phyloP scores from a whole-genome alignment of 1,284 basidiomycete species.

The Peniophora sp. region DNA sequence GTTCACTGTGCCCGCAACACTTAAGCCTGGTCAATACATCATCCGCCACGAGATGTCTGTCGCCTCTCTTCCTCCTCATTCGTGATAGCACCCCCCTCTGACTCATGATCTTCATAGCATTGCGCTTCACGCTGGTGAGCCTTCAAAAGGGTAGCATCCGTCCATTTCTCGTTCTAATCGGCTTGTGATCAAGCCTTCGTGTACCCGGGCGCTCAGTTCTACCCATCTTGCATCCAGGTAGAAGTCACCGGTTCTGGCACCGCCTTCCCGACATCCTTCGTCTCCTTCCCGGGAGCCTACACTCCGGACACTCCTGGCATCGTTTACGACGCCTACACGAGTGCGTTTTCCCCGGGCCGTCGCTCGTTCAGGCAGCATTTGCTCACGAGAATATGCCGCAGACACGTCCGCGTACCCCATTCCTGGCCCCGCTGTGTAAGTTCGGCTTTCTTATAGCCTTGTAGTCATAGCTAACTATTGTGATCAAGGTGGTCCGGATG shows the following conservation, averaged over 20 bases:
- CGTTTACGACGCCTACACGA: constrained; percentile 30
- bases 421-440: constrained; percentile 33
- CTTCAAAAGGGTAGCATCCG: constrained; percentile 8
- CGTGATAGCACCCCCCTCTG: constrained; percentile 29
- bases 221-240: constrained; percentile 44
- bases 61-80: neutral
- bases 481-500: too few species aligned
- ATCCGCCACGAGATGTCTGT: constrained; percentile 39
- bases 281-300: constrained; percentile 47
- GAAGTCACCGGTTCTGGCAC: constrained; percentile 42
- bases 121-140: constrained; percentile 17
- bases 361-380: constrained; percentile 16
- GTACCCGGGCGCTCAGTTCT: constrained; percentile 31
- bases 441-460: too few species aligned
- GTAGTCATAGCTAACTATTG: too few species aligned
- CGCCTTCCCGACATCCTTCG: constrained; percentile 37
- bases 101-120: too few species aligned
- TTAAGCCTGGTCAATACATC: constrained; percentile 40
- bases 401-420: constrained; percentile 27
- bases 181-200: constrained; percentile 17
- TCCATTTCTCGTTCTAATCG: too few species aligned
- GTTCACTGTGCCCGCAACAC: constrained; percentile 35
- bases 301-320: constrained; percentile 35
- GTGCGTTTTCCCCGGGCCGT: constrained; percentile 15
- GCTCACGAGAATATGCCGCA: constrained; percentile 3